Evolutionary conservation across 2,329 filamentous ascomycete genomes (phyloP), one percentile per base, ranked within the genome.

Genomic region (Fusarium caatingaense): DNA sequence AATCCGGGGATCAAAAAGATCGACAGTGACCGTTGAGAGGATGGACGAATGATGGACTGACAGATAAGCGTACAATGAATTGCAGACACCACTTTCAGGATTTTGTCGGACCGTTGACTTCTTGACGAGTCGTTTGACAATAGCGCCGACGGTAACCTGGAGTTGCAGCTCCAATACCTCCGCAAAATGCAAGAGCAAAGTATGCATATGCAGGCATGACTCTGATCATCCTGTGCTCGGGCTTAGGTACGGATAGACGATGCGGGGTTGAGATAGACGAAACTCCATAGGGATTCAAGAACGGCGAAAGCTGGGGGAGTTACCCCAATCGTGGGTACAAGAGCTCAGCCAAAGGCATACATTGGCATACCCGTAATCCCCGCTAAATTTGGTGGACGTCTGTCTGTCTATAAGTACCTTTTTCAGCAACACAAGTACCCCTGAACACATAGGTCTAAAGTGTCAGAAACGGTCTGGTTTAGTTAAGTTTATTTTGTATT

Each of bases 61-160:
- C 34, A 37, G 25, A 27, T 27, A 27, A 27, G 16, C 16, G 49
- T 41, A 51, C 27, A 28, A 28, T 51, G 25, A 51, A 23, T 20
- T 41, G 32, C 49, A 53, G 32, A 41, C 34, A 21, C 46, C 23
- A 40, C 20, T 37, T 20, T 44, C 25, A 16, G 10, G 4, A 21
- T 18, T 20, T 45, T 64, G 51, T 64, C 61, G 61, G 61, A 45
- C 61, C 60, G 61, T 46, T 64, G 50, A n/a, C 23, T 45, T 40
- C 37, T 45, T 46, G 34, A 46, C 12, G 37, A 23, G 20, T 21
- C 37, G 18, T 56, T 40, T 13, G 28, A 9, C 21, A 30, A 28
- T 62, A 46, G 13, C n/a, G 30, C 42, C 25, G 51, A 51, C 45
- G 37, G 41, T 28, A 51, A 64, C 61, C 51, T 27, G 21, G 21